Percentiles rank a stretch among this genome's conserved stretches.
These are phyloP conservation scores for Pseudonitzschia pungens DNA, from an alignment of 108 stramenopile species.

Conservation along the genomic window DNA sequence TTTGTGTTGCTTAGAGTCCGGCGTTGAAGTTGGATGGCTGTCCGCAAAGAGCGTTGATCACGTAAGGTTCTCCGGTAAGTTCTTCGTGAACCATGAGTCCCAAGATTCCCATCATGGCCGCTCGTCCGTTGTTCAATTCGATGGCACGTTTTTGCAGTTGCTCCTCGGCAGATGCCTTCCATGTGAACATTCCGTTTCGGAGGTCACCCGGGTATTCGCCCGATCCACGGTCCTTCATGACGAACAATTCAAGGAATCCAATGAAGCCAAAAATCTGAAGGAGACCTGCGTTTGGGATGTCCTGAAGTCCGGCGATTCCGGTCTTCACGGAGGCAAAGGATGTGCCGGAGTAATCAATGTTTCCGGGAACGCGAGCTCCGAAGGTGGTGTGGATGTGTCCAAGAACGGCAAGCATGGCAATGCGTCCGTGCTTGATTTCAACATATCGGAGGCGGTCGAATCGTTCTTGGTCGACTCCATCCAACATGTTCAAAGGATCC, in stretches of 20 bases:
- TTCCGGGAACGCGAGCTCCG: slow-evolving; percentile 61
- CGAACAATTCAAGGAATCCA: slow-evolving; percentile 72
- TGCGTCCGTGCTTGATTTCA: slow-evolving; percentile 94
- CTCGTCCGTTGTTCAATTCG: slow-evolving; percentile 92
- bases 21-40: slow-evolving; percentile 48
- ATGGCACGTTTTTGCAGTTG: slow-evolving; percentile 76
- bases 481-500: slow-evolving; percentile 40
- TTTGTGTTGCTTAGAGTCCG: slow-evolving; percentile 27
- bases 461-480: slow-evolving; percentile 36
- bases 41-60: slow-evolving; percentile 49
- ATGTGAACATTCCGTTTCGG: slow-evolving; percentile 79
- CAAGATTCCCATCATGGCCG: slow-evolving; percentile 90
- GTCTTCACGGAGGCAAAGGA: slow-evolving; percentile 59
- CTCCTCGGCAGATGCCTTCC: slow-evolving; percentile 63
- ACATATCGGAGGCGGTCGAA: slow-evolving; percentile 85
- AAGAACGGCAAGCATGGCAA: slow-evolving; percentile 87
- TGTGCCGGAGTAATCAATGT: slow-evolving; percentile 60
- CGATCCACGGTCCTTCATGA: slow-evolving; percentile 68
- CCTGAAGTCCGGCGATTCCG: slow-evolving; percentile 59
- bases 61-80: slow-evolving; percentile 51
- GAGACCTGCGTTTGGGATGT: slow-evolving; percentile 58
- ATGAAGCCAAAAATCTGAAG: slow-evolving; percentile 59
- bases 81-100: slow-evolving; percentile 90
- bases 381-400: slow-evolving; percentile 78
- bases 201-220: slow-evolving; percentile 80